A percentile compares a stretch with the other conserved stretches of the same genome.
Conservation (phyloP, 306 rosid genomes). For the Glycine tomentella region DNA sequence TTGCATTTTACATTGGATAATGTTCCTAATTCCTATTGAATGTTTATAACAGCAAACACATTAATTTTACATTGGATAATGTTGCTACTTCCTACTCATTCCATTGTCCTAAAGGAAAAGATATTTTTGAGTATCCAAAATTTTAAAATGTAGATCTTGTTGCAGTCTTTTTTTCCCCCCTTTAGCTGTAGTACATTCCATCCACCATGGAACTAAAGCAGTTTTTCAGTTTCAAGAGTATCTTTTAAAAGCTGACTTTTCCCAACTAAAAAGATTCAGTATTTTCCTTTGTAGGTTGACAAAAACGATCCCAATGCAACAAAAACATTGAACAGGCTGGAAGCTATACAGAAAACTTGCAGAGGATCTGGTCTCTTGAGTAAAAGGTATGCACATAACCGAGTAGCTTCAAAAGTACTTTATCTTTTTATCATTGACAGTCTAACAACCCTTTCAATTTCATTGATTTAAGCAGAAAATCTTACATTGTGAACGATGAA, state of each 20-base stretch:
- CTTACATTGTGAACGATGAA: slow-evolving; percentile 55
- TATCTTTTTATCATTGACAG: slow-evolving; percentile 14
- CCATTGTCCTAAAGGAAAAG: slow-evolving; percentile 20
- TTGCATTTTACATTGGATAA: slow-evolving; percentile 22
- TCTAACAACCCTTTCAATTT: slow-evolving; percentile 44
- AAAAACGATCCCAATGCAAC: slow-evolving; percentile 83
- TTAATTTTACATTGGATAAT: not conserved
- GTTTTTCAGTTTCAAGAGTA: slow-evolving; percentile 33
- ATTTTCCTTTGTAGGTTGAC: slow-evolving; percentile 70
- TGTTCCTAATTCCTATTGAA: slow-evolving; percentile 1
- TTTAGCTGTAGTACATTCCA: slow-evolving; percentile 7
- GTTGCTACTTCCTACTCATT: not conserved
- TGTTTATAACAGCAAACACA: slow-evolving; percentile 28
- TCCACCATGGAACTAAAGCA: slow-evolving; percentile 1
- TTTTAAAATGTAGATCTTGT: slow-evolving; percentile 31
- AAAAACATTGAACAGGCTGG: slow-evolving; percentile 83
- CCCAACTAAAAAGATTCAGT: slow-evolving; percentile 33
- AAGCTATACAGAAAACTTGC: slow-evolving; percentile 77
- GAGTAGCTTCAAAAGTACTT: slow-evolving; percentile 37
- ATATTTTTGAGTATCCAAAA: not conserved
- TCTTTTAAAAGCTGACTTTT: slow-evolving; percentile 13
- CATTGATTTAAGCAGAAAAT: slow-evolving; percentile 62
- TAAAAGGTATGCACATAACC: slow-evolving; percentile 61
- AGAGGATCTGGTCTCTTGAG: slow-evolving; percentile 76
- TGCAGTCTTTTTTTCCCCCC: not conserved